A percentile compares a stretch with the other conserved stretches of the same genome.
These are phyloP conservation scores for Solanum sitiens DNA, from an alignment of 257 asterid genomes.

Conservation along the genomic window DNA sequence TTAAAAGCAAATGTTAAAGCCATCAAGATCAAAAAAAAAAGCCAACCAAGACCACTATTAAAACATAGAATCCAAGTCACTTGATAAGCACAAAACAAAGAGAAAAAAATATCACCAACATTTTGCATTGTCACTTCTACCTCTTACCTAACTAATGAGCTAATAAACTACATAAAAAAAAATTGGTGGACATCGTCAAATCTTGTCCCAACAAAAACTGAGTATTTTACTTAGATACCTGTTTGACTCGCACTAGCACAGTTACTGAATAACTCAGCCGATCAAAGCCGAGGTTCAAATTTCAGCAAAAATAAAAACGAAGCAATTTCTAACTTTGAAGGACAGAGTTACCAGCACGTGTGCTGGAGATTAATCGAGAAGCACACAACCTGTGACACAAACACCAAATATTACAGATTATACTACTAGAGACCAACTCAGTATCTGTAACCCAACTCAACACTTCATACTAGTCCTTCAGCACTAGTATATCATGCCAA, in stretches of 20 bases:
- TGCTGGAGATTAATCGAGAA: neutral
- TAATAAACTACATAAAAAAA: neutral
- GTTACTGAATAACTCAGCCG: neutral
- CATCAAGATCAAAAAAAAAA: neutral
- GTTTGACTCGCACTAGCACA: neutral
- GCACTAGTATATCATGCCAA: neutral
- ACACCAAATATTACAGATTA: neutral
- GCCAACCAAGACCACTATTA: neutral
- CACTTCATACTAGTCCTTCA: neutral
- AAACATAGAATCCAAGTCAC: neutral
- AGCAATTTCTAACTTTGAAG: neutral
- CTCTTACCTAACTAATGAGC: neutral
- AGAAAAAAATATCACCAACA: neutral
- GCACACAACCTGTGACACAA: neutral
- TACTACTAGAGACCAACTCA: neutral
- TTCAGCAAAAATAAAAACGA: neutral
- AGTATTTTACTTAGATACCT: neutral
- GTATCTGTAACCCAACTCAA: neutral
- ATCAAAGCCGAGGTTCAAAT: neutral
- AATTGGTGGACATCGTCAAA: neutral
- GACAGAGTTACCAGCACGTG: neutral
- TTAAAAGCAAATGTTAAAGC: neutral
- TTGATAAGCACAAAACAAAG: neutral
- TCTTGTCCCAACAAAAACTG: neutral
- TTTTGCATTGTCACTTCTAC: neutral